A percentile compares a stretch with the other conserved stretches of the same genome.
Evolutionary conservation across 2,329 filamentous ascomycete species (phyloP).

Genomic region (Aspergillus jensenii): DNA sequence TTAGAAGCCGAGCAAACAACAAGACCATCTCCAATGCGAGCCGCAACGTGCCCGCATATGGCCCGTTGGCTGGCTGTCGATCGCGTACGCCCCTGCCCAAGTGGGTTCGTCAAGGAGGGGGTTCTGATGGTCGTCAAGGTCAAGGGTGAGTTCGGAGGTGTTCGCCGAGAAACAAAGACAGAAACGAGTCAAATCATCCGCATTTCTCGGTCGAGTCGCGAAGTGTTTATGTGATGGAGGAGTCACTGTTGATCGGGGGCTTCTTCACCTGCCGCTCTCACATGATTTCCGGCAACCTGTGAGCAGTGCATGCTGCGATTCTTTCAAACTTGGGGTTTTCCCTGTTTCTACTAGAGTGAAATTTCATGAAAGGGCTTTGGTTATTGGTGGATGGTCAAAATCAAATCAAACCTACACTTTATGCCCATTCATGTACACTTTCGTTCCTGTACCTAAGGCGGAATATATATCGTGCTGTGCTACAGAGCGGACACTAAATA

Average conservation of each 20-base stretch:
- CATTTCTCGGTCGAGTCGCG: background rate
- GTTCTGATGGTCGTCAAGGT: background rate
- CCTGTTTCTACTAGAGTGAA: background rate
- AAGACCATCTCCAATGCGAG: slow-evolving; percentile 14
- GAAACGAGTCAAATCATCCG: background rate
- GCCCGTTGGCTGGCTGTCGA: slow-evolving; percentile 16
- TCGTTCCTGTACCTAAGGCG: too few relatives aligned
- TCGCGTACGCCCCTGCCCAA: slow-evolving; percentile 4
- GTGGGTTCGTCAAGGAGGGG: slow-evolving; percentile 5
- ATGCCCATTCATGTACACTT: background rate
- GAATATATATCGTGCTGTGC: too few relatives aligned
- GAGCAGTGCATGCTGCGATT: background rate
- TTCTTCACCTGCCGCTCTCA: slow-evolving; percentile 1
- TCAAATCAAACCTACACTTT: background rate
- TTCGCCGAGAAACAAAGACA: background rate
- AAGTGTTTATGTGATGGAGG: background rate
- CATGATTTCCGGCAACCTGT: background rate
- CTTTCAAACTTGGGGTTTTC: background rate
- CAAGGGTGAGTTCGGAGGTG: background rate
- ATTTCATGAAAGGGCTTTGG: background rate
- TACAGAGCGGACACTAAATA: too few relatives aligned
- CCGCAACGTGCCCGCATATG: slow-evolving; percentile 16
- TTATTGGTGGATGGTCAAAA: background rate
- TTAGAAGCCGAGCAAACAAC: background rate
- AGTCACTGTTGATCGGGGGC: background rate